Evolutionary conservation across 208 protist species (phyloP).

Genomic region (Acanthamoeba royreba): DNA sequence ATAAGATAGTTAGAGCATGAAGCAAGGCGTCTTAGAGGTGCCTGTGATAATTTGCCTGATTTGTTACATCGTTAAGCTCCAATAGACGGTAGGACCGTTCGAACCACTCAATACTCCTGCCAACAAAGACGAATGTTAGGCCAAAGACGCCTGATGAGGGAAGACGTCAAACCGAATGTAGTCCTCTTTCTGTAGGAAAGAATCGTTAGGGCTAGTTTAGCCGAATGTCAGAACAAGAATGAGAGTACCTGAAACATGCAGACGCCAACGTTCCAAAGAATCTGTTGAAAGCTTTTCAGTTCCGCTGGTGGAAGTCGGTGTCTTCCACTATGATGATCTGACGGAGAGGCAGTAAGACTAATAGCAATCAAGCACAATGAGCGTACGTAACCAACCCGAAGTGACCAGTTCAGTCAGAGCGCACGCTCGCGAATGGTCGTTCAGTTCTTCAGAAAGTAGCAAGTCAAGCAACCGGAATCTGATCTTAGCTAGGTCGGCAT

Average conservation of each 20-base stretch:
- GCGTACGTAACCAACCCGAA: not conserved
- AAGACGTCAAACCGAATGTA: not conserved
- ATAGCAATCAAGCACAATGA: not conserved
- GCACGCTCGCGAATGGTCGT: not conserved
- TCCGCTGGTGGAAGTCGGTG: not conserved
- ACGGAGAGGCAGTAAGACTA: not conserved
- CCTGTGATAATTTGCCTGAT: not conserved
- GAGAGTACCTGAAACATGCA: not conserved
- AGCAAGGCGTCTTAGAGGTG: not conserved
- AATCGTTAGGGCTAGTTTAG: not conserved
- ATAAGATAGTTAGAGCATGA: not conserved
- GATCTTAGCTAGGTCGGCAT: not conserved
- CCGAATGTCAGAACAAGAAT: not conserved
- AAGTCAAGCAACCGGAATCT: not conserved
- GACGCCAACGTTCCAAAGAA: not conserved
- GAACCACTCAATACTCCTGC: conserved; percentile 1
- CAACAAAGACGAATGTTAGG: not conserved
- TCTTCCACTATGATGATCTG: not conserved
- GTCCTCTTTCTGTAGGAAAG: not conserved
- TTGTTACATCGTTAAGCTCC: not conserved
- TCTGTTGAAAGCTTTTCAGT: conserved; percentile 2
- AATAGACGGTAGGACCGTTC: not conserved
- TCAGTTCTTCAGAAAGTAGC: not conserved
- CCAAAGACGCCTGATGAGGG: not conserved
- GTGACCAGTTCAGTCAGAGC: not conserved